These are phyloP conservation scores for Annulohypoxylon moriforme DNA, from an alignment of 495 filamentous ascomycete genomes.

Conservation along the genomic window DNA sequence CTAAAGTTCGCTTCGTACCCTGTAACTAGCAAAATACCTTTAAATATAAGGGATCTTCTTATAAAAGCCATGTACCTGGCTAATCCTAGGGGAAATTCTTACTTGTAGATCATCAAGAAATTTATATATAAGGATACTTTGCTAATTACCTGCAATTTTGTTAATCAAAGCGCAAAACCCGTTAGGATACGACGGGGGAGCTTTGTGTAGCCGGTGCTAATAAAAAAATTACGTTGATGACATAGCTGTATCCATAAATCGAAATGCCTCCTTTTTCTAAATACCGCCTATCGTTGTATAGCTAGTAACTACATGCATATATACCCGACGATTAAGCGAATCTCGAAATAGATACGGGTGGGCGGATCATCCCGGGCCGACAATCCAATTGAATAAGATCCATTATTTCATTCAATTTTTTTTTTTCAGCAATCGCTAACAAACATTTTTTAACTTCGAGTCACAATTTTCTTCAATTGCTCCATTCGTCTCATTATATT, in stretches of 20 bases:
- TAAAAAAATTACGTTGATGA: constrained; percentile 14
- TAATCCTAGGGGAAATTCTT: too few relatives aligned
- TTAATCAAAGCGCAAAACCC: too few relatives aligned
- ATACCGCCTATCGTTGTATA: not conserved
- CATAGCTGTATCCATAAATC: not conserved
- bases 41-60: too few relatives aligned
- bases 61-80: too few relatives aligned
- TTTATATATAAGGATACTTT: too few relatives aligned
- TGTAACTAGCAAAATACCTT: too few relatives aligned
- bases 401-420: constrained; percentile 22
- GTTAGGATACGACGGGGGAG: too few relatives aligned
- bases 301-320: not conserved
- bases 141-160: too few relatives aligned
- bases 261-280: not conserved
- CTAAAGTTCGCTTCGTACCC: too few relatives aligned
- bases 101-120: too few relatives aligned
- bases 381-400: constrained; percentile 28
- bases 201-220: too few relatives aligned
- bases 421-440: constrained; percentile 5
- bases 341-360: not conserved
- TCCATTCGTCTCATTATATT: not conserved
- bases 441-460: constrained; percentile 12
- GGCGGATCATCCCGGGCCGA: constrained; percentile 35
- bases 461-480: constrained; percentile 8
- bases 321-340: not conserved